Percentiles rank a stretch among this genome's conserved stretches.
These are phyloP conservation scores for Microdochium paspali DNA, from an alignment of 2,329 filamentous ascomycete species.

Conservation along the genomic window DNA sequence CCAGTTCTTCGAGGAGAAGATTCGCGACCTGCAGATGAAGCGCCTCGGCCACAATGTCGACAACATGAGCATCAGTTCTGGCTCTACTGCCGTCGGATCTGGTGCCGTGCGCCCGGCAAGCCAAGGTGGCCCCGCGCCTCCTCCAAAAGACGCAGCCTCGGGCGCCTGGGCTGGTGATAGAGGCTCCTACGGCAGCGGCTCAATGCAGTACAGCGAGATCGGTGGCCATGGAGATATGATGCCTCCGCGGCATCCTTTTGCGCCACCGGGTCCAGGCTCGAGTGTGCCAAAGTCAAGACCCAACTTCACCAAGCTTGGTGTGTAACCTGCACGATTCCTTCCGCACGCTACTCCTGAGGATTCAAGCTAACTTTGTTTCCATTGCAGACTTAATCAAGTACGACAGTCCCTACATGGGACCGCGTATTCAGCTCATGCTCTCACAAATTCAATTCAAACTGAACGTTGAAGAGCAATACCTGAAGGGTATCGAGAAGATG, in stretches of 20 bases:
- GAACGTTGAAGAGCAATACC: slow-evolving; percentile 97
- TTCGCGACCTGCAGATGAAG: slow-evolving; percentile 80
- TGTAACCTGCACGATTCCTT: slow-evolving; percentile 16
- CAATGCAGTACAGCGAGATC: slow-evolving; percentile 41
- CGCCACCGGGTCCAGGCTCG: slow-evolving; percentile 59
- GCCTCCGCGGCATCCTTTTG: slow-evolving; percentile 73
- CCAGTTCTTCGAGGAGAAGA: slow-evolving; percentile 88
- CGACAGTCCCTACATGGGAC: slow-evolving; percentile 88
- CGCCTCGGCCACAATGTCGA: slow-evolving; percentile 60
- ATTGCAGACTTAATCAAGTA: slow-evolving; percentile 89
- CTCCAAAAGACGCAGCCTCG: slow-evolving; percentile 68
- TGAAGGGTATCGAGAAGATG: slow-evolving; percentile 99
- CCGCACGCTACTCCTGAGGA: background rate
- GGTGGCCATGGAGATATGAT: slow-evolving; percentile 64
- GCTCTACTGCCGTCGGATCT: slow-evolving; percentile 25
- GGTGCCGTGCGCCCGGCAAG: slow-evolving; percentile 28
- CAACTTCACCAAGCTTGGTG: slow-evolving; percentile 95
- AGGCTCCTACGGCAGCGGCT: slow-evolving; percentile 50
- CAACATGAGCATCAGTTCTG: slow-evolving; percentile 52
- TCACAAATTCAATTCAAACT: slow-evolving; percentile 98
- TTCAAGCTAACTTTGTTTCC: background rate
- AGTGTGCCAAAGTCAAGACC: slow-evolving; percentile 65
- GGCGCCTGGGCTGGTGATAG: slow-evolving; percentile 31
- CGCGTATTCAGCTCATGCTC: slow-evolving; percentile 97
- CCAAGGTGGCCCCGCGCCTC: slow-evolving; percentile 50